Conservation (phyloP, 73 alveolate species). For the Uronychia setigera region DNA sequence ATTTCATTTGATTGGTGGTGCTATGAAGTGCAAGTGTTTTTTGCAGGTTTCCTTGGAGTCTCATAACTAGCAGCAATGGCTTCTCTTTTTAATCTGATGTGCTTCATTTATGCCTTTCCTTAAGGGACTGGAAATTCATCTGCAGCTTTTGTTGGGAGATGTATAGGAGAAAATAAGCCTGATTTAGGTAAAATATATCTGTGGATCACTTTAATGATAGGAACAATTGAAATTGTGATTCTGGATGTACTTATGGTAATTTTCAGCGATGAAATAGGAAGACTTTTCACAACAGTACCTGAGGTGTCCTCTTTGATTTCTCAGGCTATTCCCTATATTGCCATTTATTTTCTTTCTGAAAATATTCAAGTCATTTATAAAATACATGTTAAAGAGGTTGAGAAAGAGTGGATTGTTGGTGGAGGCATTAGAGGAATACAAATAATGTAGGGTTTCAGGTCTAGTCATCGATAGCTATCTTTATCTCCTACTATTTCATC, state of each 20-base stretch:
- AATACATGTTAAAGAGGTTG: too few species aligned
- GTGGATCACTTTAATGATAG: not conserved
- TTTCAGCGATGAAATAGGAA: not conserved
- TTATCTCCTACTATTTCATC: not conserved
- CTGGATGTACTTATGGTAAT: not conserved
- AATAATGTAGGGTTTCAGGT: not conserved
- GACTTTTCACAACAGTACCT: not conserved
- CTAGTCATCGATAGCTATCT: not conserved
- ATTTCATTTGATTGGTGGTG: conserved; percentile 69
- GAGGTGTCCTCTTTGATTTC: not conserved
- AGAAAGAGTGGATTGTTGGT: too few species aligned
- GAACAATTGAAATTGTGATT: not conserved
- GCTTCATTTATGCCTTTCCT: conserved; percentile 1
- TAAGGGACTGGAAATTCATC: not conserved
- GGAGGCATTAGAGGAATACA: not conserved
- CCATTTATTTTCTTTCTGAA: not conserved
- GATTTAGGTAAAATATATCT: not conserved
- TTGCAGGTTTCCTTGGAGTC: conserved; percentile 27
- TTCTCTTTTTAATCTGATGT: conserved; percentile 1
- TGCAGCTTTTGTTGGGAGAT: not conserved
- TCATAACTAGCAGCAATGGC: conserved; percentile 53
- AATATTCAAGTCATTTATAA: not conserved
- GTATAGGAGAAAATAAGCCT: conserved; percentile 4
- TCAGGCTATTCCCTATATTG: not conserved
- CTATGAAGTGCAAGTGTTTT: conserved; percentile 36